Conservation (phyloP, 176 grass and related monocot genomes). For the Carex myosuroides region DNA sequence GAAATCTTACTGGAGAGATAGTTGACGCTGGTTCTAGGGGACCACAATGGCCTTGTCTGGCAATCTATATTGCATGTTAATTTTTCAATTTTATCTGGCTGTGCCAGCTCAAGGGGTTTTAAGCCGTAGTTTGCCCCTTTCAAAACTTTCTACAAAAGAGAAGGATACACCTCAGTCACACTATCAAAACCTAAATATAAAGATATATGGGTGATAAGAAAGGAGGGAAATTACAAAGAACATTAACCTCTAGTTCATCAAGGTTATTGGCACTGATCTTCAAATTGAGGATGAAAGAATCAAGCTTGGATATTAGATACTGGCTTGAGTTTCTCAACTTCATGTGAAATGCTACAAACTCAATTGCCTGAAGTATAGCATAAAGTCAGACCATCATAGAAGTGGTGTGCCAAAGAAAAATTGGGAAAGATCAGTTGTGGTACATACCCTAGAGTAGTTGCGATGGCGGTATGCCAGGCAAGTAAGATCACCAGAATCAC, state of each 20-base stretch:
- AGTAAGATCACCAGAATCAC: constrained; percentile 94
- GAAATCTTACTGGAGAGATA: constrained; percentile 59
- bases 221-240: neutral
- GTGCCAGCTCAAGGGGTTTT: constrained; percentile 68
- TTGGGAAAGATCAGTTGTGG: neutral
- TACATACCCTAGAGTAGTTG: constrained; percentile 78
- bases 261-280: constrained; percentile 72
- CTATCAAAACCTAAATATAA: constrained; percentile 1
- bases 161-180: neutral
- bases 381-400: constrained; percentile 5
- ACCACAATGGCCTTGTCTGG: constrained; percentile 89
- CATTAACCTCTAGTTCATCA: constrained; percentile 73
- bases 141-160: constrained; percentile 45
- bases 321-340: constrained; percentile 65
- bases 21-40: constrained; percentile 61
- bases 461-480: constrained; percentile 85
- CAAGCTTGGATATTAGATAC: constrained; percentile 60
- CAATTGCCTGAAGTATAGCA: constrained; percentile 64
- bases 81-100: constrained; percentile 51
- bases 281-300: constrained; percentile 57
- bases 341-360: constrained; percentile 88
- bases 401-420: neutral
- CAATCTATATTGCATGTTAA: constrained; percentile 84
- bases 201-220: neutral
- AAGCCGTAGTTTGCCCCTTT: constrained; percentile 49